Percentiles rank a stretch among this genome's conserved stretches.
Conservation (phyloP, 108 stramenopile species). For the Schizochytrium sp. region DNA sequence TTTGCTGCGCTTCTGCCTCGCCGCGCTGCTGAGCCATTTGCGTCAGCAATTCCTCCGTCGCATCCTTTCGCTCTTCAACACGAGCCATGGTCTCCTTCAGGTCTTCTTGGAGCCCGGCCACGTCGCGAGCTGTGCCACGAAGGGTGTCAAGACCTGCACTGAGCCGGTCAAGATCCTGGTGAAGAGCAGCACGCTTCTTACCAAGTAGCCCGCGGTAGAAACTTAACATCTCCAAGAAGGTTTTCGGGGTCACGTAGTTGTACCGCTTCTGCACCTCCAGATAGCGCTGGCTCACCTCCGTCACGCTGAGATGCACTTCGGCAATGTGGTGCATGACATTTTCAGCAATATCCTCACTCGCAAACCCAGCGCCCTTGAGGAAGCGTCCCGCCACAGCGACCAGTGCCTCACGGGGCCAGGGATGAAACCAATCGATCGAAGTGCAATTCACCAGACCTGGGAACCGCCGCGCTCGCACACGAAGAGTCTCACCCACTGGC, state of each 20-base stretch:
- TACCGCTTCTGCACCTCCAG: conserved; percentile 14
- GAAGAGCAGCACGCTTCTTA: conserved; percentile 31
- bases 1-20: conserved; percentile 42
- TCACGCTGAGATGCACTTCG: conserved; percentile 44
- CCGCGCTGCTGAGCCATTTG: conserved; percentile 32
- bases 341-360: conserved; percentile 28
- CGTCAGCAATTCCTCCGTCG: conserved; percentile 45
- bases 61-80: conserved; percentile 47
- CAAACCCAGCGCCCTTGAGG: conserved; percentile 17
- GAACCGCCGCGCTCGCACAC: conserved; percentile 32
- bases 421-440: conserved; percentile 45
- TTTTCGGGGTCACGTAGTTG: conserved; percentile 57
- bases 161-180: conserved; percentile 28
- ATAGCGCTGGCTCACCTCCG: conserved; percentile 24
- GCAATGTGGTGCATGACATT: conserved; percentile 56
- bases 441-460: conserved; percentile 48
- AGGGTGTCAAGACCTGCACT: conserved; percentile 37
- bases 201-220: conserved; percentile 40
- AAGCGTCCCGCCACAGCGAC: conserved; percentile 39
- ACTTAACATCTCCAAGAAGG: conserved; percentile 46
- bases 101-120: conserved; percentile 29
- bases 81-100: conserved; percentile 47
- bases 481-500: conserved; percentile 40
- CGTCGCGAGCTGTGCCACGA: conserved; percentile 29
- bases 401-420: conserved; percentile 45